Conservation (phyloP, 208 protist species). For the Lotmaria passim region DNA sequence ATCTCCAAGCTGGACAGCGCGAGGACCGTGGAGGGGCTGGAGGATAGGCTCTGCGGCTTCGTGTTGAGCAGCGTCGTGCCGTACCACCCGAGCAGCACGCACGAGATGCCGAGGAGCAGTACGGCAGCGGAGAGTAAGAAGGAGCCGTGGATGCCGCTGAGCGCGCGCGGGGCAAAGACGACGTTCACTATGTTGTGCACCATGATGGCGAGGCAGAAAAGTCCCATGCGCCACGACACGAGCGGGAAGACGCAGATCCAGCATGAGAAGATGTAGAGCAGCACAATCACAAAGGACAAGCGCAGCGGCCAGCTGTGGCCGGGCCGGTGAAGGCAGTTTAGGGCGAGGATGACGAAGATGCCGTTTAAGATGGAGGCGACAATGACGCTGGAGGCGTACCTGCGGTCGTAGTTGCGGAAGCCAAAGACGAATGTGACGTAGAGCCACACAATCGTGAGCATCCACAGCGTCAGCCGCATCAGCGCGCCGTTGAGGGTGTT, state of each 20-base stretch:
- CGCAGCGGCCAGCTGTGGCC: conserved; percentile 48
- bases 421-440: conserved; percentile 66
- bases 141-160: conserved; percentile 52
- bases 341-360: conserved; percentile 40
- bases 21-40: conserved; percentile 1
- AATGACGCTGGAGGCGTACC: conserved; percentile 47
- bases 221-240: conserved; percentile 49
- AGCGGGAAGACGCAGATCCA: conserved; percentile 65
- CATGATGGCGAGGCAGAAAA: conserved; percentile 71
- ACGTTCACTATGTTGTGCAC: conserved; percentile 63
- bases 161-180: conserved; percentile 43
- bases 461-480: conserved; percentile 54
- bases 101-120: conserved; percentile 49
- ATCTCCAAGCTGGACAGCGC: conserved; percentile 29
- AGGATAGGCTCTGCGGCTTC: conserved; percentile 42
- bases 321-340: conserved; percentile 45
- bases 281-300: conserved; percentile 38
- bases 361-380: conserved; percentile 42
- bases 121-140: conserved; percentile 50
- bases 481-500: conserved; percentile 49
- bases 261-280: conserved; percentile 54
- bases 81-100: conserved; percentile 71
- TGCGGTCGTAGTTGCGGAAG: conserved; percentile 40
- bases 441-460: conserved; percentile 62
- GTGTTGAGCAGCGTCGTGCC: conserved; percentile 52